Conservation (phyloP, 805 yeast genomes). For the Saccharomycopsis sp. region DNA sequence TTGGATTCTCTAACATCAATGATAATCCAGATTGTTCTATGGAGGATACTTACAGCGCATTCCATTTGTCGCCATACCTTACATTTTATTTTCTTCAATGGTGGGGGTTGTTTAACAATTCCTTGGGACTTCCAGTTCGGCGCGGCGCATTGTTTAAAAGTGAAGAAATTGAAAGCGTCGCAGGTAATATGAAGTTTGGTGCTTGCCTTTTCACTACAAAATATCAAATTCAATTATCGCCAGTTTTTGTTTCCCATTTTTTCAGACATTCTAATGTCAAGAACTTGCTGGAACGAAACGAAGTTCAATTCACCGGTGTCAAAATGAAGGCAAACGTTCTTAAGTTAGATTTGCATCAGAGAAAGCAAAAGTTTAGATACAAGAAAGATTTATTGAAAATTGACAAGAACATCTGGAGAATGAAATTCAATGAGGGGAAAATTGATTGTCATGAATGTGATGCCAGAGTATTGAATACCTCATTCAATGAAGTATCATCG, state of each 20-base stretch:
- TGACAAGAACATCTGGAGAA: slow-evolving; percentile 40
- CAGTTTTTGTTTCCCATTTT: slow-evolving; percentile 65
- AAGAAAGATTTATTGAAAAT: slow-evolving; percentile 38
- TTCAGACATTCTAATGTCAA: slow-evolving; percentile 50
- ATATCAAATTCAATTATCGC: slow-evolving; percentile 59
- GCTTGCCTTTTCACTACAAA: slow-evolving; percentile 65
- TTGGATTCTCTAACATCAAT: slow-evolving; percentile 30
- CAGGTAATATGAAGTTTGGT: slow-evolving; percentile 46
- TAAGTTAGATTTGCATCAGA: slow-evolving; percentile 57
- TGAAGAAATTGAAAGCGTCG: slow-evolving; percentile 31
- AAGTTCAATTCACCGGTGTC: slow-evolving; percentile 51
- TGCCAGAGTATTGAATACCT: slow-evolving; percentile 56
- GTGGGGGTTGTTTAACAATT: slow-evolving; percentile 79
- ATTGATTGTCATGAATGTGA: slow-evolving; percentile 65
- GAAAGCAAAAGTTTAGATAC: slow-evolving; percentile 35
- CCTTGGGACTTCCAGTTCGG: slow-evolving; percentile 69
- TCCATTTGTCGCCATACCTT: slow-evolving; percentile 67
- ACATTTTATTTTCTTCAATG: slow-evolving; percentile 64
- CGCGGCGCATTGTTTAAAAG: slow-evolving; percentile 62
- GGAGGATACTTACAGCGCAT: slow-evolving; percentile 44
- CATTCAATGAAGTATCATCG: slow-evolving; percentile 49
- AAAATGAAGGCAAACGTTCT: slow-evolving; percentile 48
- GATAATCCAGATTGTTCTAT: slow-evolving; percentile 21
- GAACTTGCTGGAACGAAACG: slow-evolving; percentile 35
- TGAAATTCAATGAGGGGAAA: slow-evolving; percentile 61